These are phyloP conservation scores for Ormosia semicastrata DNA, from an alignment of 306 rosid species.

Conservation along the genomic window DNA sequence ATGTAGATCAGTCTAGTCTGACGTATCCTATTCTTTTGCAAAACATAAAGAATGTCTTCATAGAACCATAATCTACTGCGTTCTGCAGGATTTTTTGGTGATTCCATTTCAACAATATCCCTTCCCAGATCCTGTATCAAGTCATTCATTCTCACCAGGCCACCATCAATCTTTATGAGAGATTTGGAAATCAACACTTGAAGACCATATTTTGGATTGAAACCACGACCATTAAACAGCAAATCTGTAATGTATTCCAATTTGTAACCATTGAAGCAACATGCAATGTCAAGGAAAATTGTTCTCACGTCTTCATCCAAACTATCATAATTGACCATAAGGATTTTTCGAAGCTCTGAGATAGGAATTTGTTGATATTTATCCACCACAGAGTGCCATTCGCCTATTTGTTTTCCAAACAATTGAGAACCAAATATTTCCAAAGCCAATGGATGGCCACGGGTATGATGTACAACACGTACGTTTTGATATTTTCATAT, in stretches of 20 bases:
- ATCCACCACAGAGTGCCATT: slow-evolving; percentile 8
- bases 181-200: background rate
- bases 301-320: background rate
- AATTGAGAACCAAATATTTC: no score
- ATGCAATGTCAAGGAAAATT: no score
- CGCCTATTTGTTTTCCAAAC: no score
- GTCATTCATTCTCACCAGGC: background rate
- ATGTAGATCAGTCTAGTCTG: background rate
- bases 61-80: no score
- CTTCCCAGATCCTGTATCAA: slow-evolving; percentile 3
- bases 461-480: no score
- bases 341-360: background rate
- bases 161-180: background rate
- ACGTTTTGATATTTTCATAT: no score
- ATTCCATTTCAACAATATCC: slow-evolving; percentile 16
- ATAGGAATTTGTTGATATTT: background rate
- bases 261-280: background rate
- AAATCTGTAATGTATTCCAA: background rate
- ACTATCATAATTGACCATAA: background rate
- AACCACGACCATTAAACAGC: background rate
- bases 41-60: background rate
- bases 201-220: background rate
- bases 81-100: background rate
- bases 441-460: no score
- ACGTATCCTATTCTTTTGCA: background rate